Conservation (phyloP, 2,329 filamentous ascomycete genomes). For the Fusarium brevicatenulatum region DNA sequence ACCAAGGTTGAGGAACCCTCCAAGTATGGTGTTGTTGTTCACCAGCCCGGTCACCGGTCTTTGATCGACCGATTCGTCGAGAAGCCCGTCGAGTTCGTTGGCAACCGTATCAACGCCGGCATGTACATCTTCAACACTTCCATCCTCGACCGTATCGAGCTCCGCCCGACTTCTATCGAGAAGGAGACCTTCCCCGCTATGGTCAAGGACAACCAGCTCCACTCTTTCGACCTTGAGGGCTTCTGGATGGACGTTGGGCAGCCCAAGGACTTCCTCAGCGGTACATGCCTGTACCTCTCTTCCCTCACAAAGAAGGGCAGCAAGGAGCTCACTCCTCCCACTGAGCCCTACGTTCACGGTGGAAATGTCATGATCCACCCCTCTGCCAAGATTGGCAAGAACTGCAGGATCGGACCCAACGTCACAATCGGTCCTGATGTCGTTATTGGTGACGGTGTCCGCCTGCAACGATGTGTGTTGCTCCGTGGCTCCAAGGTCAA, state of each 20-base stretch:
- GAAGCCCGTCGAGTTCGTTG: slow-evolving; percentile 98
- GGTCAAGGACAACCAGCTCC: slow-evolving; percentile 86
- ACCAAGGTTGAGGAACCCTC: slow-evolving; percentile 99
- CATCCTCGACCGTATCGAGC: slow-evolving; percentile 89
- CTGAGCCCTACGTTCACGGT: slow-evolving; percentile 85
- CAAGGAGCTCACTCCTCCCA: slow-evolving; percentile 79
- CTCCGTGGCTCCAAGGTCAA: slow-evolving; percentile 93
- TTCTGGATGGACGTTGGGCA: slow-evolving; percentile 99
- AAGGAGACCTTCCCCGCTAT: slow-evolving; percentile 98
- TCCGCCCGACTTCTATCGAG: slow-evolving; percentile 96
- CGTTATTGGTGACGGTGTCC: slow-evolving; percentile 91
- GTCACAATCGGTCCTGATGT: slow-evolving; percentile 95
- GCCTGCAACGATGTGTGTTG: slow-evolving; percentile 91
- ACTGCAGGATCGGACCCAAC: slow-evolving; percentile 97
- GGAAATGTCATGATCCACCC: slow-evolving; percentile 97
- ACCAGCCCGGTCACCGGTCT: slow-evolving; percentile 90
- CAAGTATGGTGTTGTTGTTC: slow-evolving; percentile 98
- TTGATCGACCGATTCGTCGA: slow-evolving; percentile 99
- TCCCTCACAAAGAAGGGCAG: slow-evolving; percentile 90
- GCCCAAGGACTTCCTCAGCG: slow-evolving; percentile 96
- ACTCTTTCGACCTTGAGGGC: slow-evolving; percentile 95
- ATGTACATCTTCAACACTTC: slow-evolving; percentile 98
- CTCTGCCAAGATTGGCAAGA: slow-evolving; percentile 94
- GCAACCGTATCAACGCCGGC: slow-evolving; percentile 98
- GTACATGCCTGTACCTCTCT: slow-evolving; percentile 95